Evolutionary conservation across 441 rosid genomes (phyloP), one percentile per base, ranked within the genome.

Genomic region (Euphorbia celastroides): DNA sequence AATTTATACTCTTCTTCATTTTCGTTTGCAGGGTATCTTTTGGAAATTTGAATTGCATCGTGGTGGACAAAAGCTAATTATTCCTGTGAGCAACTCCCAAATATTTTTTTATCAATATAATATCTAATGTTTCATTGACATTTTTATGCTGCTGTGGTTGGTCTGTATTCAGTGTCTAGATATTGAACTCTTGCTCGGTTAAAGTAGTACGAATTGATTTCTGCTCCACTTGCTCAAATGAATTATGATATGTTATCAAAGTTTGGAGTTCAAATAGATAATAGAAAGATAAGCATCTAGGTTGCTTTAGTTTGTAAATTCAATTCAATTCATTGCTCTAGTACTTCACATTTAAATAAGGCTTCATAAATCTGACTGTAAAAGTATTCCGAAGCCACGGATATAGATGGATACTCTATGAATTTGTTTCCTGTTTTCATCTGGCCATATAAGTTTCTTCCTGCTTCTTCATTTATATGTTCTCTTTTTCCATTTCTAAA

Each of bases 11-110:
- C n/a, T 76, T 70, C 3, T n/a, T n/a, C 19, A 20, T 56, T 67
- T 74, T 57, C 72, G 12, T 74, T 74, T 63, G 58, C 84, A 91
- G 99, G 98, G 99, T 68, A 74, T 90, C 62, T 83, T 80, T 71
- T 94, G 98, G 99, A 92, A 79, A 79, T 77, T 94, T 72, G 99
- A 94, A 79, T 80, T 87, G 77, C 92, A 70, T 62, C 94, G 91
- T 48, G 92, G 94, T 36, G 86, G 88, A 64, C 99, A 94, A 74
- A 94, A 89, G 82, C 79, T 92, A 74, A 80, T 87, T 72, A 73
- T 94, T 75, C 99, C 96, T 17, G 98, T 94, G 79, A 83, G 99
- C 56, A 65, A 62, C 70, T 36, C 64, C 38, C 34, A 20, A 50
- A 13, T 16, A n/a, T 57, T 51, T 57, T 20, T 17, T 65, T 14